phyloP scores from a whole-genome alignment of 805 yeast genomes.

The Kuraishia hungarica region DNA sequence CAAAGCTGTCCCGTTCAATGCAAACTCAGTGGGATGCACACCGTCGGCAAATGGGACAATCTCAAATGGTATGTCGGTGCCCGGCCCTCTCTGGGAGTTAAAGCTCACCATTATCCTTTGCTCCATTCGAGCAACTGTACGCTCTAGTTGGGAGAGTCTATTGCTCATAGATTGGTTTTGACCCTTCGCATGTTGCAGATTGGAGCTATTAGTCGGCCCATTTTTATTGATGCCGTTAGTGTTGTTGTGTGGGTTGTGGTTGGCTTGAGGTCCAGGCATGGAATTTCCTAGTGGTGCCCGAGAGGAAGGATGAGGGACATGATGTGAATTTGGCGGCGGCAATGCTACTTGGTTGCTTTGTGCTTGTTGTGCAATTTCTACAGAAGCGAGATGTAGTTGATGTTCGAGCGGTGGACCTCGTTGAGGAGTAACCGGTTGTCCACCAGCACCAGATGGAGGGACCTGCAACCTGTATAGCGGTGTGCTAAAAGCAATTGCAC shows the following conservation, averaged over 20 bases:
- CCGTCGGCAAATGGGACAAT: conserved; percentile 18
- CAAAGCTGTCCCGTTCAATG: conserved; percentile 7
- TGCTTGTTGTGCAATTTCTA: background rate
- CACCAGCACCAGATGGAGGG: background rate
- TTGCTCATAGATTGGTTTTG: background rate
- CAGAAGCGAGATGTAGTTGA: background rate
- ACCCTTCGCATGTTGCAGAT: conserved; percentile 1
- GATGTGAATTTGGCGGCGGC: background rate
- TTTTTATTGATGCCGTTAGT: conserved; percentile 7
- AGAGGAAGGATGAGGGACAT: background rate
- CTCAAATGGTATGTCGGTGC: conserved; percentile 20
- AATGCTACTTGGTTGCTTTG: background rate
- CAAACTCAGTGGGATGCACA: conserved; percentile 13
- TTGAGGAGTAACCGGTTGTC: background rate
- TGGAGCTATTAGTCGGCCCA: background rate
- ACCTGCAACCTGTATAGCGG: conserved; percentile 14
- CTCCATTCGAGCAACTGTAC: conserved; percentile 15
- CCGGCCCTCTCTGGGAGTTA: conserved; percentile 20
- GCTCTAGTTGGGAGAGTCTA: conserved; percentile 10
- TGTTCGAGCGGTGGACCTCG: background rate
- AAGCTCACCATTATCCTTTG: conserved; percentile 17
- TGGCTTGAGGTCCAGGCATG: background rate
- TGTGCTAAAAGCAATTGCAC: conserved; percentile 14
- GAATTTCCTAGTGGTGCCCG: background rate
- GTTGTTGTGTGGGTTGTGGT: conserved; percentile 6